phyloP scores from a whole-genome alignment of 192 early-diverging fungal species.

The Fimicolochytrium jonesii region DNA sequence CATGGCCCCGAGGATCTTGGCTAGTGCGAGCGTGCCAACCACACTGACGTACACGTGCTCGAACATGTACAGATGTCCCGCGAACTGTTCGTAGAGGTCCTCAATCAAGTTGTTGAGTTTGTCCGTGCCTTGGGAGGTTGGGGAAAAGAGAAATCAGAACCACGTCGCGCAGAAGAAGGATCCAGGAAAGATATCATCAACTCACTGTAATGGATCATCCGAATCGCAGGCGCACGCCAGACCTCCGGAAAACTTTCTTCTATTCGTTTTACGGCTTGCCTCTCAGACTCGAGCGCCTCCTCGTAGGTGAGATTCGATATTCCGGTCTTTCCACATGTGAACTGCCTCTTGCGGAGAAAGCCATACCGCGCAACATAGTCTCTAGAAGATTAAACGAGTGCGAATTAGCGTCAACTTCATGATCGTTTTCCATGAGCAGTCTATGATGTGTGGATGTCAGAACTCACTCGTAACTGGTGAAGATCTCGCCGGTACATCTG shows the following conservation, averaged over 20 bases:
- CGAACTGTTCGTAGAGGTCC: slow-evolving; percentile 53
- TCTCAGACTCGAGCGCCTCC: slow-evolving; percentile 75
- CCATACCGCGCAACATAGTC: slow-evolving; percentile 63
- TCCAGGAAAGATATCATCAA: background rate
- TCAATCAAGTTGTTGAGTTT: slow-evolving; percentile 62
- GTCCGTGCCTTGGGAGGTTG: background rate
- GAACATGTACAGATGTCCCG: slow-evolving; percentile 47
- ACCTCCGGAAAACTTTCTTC: slow-evolving; percentile 64
- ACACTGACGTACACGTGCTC: slow-evolving; percentile 47
- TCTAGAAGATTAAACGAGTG: slow-evolving; percentile 31
- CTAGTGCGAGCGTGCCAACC: slow-evolving; percentile 4
- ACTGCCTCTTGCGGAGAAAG: slow-evolving; percentile 67
- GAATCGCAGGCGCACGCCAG: slow-evolving; percentile 57
- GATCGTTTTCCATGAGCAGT: too few relatives aligned
- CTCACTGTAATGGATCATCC: slow-evolving; percentile 70
- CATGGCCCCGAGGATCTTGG: slow-evolving; percentile 10
- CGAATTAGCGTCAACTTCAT: background rate
- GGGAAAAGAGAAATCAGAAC: too few relatives aligned
- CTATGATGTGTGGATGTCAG: too few relatives aligned
- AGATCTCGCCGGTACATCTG: slow-evolving; percentile 46
- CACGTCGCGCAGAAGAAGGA: background rate
- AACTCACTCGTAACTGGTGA: slow-evolving; percentile 44
- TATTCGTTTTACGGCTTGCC: slow-evolving; percentile 53
- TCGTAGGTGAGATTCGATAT: slow-evolving; percentile 71
- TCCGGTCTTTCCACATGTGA: slow-evolving; percentile 76